phyloP scores from a whole-genome alignment of 2,329 filamentous ascomycete genomes.

The Fusarium scirpi region DNA sequence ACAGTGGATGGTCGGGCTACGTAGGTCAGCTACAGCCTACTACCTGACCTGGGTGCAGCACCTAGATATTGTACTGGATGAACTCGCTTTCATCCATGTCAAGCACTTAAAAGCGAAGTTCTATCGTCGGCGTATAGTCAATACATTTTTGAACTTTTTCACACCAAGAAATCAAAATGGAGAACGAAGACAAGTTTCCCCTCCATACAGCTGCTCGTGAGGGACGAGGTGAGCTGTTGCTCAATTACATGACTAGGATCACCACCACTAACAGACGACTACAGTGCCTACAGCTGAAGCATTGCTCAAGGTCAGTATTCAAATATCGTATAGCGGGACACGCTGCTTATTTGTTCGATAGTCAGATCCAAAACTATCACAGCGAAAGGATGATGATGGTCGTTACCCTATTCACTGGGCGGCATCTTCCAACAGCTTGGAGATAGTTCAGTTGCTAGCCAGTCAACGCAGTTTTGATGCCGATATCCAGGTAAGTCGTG shows the following conservation, averaged over 20 bases:
- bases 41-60: background rate
- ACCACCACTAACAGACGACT: constrained; percentile 22
- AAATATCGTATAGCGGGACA: background rate
- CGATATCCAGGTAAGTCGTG: constrained; percentile 74
- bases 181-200: constrained; percentile 73
- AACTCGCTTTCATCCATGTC: background rate
- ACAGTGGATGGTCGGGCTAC: constrained; percentile 7
- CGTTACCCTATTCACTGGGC: constrained; percentile 96
- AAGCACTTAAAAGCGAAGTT: background rate
- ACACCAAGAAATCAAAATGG: constrained; percentile 29
- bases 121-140: background rate
- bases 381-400: constrained; percentile 82
- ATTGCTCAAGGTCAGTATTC: constrained; percentile 47
- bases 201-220: constrained; percentile 90
- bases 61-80: background rate
- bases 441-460: constrained; percentile 79
- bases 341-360: constrained; percentile 50
- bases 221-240: constrained; percentile 74
- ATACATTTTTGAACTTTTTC: background rate
- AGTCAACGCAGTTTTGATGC: constrained; percentile 81
- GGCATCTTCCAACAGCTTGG: constrained; percentile 80
- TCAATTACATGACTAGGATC: constrained; percentile 3
- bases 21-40: constrained; percentile 19
- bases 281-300: constrained; percentile 79
- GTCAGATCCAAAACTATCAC: constrained; percentile 83